Evolutionary conservation across 306 rosid genomes (phyloP), one percentile per base, ranked within the genome.

Genomic region (Rosa multiflora): DNA sequence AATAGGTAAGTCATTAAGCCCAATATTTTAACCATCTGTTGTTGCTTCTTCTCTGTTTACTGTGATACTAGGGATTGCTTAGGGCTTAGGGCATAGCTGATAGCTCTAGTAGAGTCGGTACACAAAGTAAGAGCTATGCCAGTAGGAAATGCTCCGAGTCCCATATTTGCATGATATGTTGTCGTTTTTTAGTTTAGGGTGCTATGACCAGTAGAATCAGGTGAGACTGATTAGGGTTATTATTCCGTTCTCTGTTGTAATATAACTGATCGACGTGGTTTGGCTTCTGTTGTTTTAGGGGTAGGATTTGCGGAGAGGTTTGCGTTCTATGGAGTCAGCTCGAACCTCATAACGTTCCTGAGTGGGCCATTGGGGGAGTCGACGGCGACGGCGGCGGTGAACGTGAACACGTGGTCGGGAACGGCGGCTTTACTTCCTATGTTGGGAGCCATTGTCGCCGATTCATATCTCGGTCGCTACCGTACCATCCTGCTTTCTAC

Each of bases 221-320:
- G 58, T 52, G 58, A 52, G 8, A 52, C 3, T 52, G 58, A 52
- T 52, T 5, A 52, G n/a, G 21, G 39, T 23, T 58, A 10, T 4
- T 58, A 8, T 58, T 58, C 2, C 2, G 29, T 4, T n/a, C 37
- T 23, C 13, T 58, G 13, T 59, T 61, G 35, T 21, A 26, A 12
- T 59, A 26, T 9, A 59, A 56, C 17, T 61, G 44, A 40, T 40
- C 37, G 67, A 61, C 37, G 67, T 14, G 49, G 0, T 76, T n/a
- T 67, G 43, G 7, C 18, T 51, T 43, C 5, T 32, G 5, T 53
- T 10, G 21, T 64, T 21, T 17, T 10, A 84, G 88, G 83, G 6
- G 90, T 84, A 75, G 90, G 85, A 74, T 63, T 87, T 44, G 90
- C 88, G 26, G 90, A 87, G 83, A 74, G 90, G 80, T 87, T 82